Evolutionary conservation across 345 rosid species (phyloP), one percentile per base, ranked within the genome.

Genomic region (Nephelium lappaceum): DNA sequence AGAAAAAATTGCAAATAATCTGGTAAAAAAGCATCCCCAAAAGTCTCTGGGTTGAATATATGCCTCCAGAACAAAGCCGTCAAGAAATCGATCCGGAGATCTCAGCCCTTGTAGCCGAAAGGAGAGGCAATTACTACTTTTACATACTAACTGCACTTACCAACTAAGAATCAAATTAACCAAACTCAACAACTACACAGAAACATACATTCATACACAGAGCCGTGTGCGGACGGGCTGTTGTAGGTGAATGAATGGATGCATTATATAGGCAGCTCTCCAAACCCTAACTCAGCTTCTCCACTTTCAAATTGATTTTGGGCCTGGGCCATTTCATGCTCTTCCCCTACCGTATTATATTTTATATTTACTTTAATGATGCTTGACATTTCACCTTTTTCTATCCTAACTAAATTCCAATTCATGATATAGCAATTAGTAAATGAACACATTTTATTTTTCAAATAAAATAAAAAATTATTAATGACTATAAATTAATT

Each of bases 11-110:
- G 83, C 69, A 8, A 24, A 12, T 31, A 80, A 79, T 81, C 79
- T 70, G 82, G 73, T 11, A 27, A 55, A 42, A 45, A 49, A 79
- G 5, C 53, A 45, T 39, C 81, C 84, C 80, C 69, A 36, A 73
- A 55, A 45, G 53, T 72, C 60, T 74, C 83, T 73, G 21, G 25
- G 24, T 72, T 87, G 72, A 41, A 67, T 90, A 15, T 90, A 57
- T 81, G 89, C 92, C 91, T 73, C 91, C 69, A 88, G 92, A 90
- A 90, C 94, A 90, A 90, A 86, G 94, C 94, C 77, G 53, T 82
- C 91, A 88, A 88, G 91, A 71, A 87, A 73, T 60, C 60, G 87
- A 85, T 79, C 82, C 43, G 5, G 0, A 64, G 85, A 86, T 79
- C 85, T 86, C 83, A 73, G 19, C 55, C 21, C 88, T 87, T 86